A percentile compares a stretch with the other conserved stretches of the same genome.
These are phyloP conservation scores for Rhodotorula sp. DNA, from an alignment of 1,284 basidiomycete species.

Conservation along the genomic window DNA sequence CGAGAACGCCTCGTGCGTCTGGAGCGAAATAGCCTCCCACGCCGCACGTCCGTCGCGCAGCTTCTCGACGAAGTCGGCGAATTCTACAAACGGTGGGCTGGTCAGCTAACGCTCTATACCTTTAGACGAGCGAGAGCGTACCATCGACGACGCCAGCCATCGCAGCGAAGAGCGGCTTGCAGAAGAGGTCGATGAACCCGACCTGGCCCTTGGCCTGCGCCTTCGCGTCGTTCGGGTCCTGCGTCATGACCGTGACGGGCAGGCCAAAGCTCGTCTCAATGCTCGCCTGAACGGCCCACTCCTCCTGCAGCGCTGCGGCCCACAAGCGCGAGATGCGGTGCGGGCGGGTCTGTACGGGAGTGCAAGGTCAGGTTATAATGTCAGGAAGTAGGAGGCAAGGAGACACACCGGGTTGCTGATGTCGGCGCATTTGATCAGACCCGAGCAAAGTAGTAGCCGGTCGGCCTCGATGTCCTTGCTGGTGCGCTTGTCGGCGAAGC, in stretches of 20 bases:
- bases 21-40: conserved; percentile 45
- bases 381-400: conserved; percentile 9
- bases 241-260: conserved; percentile 64
- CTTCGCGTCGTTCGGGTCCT: conserved; percentile 54
- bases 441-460: conserved; percentile 78
- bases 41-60: conserved; percentile 41
- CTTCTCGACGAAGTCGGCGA: conserved; percentile 43
- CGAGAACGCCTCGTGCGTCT: conserved; percentile 34
- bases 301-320: conserved; percentile 80
- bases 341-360: conserved; percentile 71
- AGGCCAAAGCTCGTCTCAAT: conserved; percentile 76
- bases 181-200: conserved; percentile 82
- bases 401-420: conserved; percentile 83
- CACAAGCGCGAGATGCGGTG: conserved; percentile 84
- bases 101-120: neutral
- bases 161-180: conserved; percentile 76
- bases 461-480: conserved; percentile 53
- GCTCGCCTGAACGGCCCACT: conserved; percentile 83
- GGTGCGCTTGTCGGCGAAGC: neutral
- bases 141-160: conserved; percentile 72
- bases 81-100: conserved; percentile 7
- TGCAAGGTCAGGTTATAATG: conserved; percentile 9
- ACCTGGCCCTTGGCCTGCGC: conserved; percentile 80
- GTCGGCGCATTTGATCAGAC: conserved; percentile 91
- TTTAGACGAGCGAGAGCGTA: conserved; percentile 51